These are phyloP conservation scores for Fusarium clavum DNA, from an alignment of 2,329 filamentous ascomycete genomes.

Conservation along the genomic window DNA sequence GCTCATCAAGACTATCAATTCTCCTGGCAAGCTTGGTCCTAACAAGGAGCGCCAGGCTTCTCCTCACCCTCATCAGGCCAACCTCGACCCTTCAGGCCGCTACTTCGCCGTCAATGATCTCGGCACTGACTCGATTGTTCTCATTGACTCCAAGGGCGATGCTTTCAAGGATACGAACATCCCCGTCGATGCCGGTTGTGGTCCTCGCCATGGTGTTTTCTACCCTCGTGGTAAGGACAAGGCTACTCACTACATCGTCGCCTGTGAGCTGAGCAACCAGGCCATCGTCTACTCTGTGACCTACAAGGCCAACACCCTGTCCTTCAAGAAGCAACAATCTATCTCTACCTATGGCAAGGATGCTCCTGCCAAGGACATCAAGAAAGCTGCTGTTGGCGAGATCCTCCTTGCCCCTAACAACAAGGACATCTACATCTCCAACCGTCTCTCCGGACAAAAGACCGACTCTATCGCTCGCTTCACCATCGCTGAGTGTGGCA, in stretches of 20 bases:
- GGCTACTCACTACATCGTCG: slow-evolving; percentile 60
- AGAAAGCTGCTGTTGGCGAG: slow-evolving; percentile 58
- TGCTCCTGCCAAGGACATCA: slow-evolving; percentile 51
- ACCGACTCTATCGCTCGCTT: slow-evolving; percentile 64
- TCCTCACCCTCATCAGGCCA: slow-evolving; percentile 60
- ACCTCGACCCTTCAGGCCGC: slow-evolving; percentile 61
- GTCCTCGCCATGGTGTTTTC: slow-evolving; percentile 65
- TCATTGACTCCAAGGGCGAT: slow-evolving; percentile 59
- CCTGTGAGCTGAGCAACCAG: slow-evolving; percentile 60
- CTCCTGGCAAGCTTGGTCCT: slow-evolving; percentile 51
- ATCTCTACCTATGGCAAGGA: slow-evolving; percentile 56
- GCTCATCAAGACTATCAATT: slow-evolving; percentile 54
- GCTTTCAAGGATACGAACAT: slow-evolving; percentile 52
- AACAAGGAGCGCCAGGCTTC: slow-evolving; percentile 49
- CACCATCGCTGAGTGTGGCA: slow-evolving; percentile 47
- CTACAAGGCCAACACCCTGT: slow-evolving; percentile 53
- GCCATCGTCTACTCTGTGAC: slow-evolving; percentile 57
- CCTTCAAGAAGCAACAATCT: slow-evolving; percentile 52
- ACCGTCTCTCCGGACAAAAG: slow-evolving; percentile 59
- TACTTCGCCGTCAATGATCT: slow-evolving; percentile 64
- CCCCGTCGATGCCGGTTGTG: slow-evolving; percentile 53
- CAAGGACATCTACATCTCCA: slow-evolving; percentile 62
- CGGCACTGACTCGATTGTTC: slow-evolving; percentile 60
- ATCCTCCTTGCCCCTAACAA: slow-evolving; percentile 56
- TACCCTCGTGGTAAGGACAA: slow-evolving; percentile 50